Evolutionary conservation across 2,329 filamentous ascomycete genomes (phyloP).

Genomic region (Fusarium sororula): DNA sequence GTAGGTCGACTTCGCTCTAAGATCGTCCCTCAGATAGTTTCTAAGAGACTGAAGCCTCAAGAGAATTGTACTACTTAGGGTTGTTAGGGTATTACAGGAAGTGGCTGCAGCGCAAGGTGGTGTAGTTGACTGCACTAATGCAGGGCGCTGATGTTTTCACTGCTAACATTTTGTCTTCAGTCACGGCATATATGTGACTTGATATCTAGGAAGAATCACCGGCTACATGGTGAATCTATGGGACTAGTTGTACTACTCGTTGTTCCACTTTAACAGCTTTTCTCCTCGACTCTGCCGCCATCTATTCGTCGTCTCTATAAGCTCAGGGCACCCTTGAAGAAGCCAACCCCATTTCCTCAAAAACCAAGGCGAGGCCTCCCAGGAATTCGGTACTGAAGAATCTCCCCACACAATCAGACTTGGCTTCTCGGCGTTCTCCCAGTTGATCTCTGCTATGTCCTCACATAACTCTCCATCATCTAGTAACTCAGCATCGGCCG

Average conservation of each 20-base stretch:
- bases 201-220: no score
- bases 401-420: constrained; percentile 26
- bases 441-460: constrained; percentile 3
- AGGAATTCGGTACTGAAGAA: background rate
- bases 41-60: accelerated
- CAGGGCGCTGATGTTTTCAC: background rate
- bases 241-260: background rate
- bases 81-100: no score
- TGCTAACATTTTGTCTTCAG: background rate
- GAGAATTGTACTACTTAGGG: no score
- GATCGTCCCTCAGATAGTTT: no score
- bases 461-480: constrained; percentile 10
- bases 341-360: constrained; percentile 23
- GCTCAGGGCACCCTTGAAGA: constrained; percentile 4
- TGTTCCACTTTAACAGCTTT: background rate
- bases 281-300: constrained; percentile 23
- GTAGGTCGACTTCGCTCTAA: accelerated
- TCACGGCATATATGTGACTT: no score
- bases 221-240: accelerated
- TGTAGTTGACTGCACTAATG: background rate
- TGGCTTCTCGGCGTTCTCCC: background rate
- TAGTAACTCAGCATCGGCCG: background rate
- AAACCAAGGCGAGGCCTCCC: constrained; percentile 19
- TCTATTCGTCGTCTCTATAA: constrained; percentile 13
- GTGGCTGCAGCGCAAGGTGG: background rate